Conservation (phyloP, 306 rosid species). For the Sindora glabra region DNA sequence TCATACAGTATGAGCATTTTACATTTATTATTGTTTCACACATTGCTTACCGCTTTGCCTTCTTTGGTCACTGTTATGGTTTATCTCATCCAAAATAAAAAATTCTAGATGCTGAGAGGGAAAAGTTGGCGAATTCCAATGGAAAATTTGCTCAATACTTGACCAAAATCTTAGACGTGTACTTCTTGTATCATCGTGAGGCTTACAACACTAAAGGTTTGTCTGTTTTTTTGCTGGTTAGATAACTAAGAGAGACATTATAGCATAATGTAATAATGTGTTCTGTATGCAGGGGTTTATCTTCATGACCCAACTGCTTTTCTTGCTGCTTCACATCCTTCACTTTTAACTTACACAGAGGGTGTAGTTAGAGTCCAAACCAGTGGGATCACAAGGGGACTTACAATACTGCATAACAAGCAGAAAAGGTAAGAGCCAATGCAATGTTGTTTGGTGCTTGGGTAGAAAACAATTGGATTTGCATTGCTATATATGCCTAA, state of each 20-base stretch:
- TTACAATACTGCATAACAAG: conserved; percentile 60
- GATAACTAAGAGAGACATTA: conserved; percentile 2
- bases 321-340: conserved; percentile 74
- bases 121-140: conserved; percentile 56
- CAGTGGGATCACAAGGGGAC: conserved; percentile 80
- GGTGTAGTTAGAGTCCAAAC: conserved; percentile 92
- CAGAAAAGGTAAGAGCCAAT: conserved; percentile 56
- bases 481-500: neutral
- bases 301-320: conserved; percentile 86
- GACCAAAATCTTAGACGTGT: conserved; percentile 62
- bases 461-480: neutral
- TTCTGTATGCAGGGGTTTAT: conserved; percentile 56
- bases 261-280: conserved; percentile 17
- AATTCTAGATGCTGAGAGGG: conserved; percentile 58
- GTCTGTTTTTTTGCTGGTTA: neutral
- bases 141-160: conserved; percentile 74
- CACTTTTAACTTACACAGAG: conserved; percentile 64
- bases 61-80: neutral
- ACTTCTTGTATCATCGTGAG: conserved; percentile 65
- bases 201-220: conserved; percentile 59
- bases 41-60: no score
- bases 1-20: no score
- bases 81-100: neutral
- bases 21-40: conserved; percentile 3
- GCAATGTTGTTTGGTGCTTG: neutral